Evolutionary conservation across 2,329 filamentous ascomycete species (phyloP).

Genomic region (Fusarium setosum): DNA sequence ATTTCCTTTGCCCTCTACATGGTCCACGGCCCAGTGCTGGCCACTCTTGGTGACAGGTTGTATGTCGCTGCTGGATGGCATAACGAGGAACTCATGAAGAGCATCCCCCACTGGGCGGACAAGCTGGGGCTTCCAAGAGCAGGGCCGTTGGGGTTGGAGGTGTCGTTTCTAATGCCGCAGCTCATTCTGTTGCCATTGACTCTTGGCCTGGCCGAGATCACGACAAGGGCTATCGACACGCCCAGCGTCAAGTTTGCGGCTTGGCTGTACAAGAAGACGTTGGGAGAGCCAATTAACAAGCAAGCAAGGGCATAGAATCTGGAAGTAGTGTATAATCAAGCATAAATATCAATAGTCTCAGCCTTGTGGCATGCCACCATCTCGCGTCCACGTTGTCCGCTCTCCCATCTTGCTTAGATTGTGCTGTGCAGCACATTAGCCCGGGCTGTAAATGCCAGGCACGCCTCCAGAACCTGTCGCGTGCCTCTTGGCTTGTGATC

Average conservation of each 20-base stretch:
- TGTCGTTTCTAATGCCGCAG: slow-evolving; percentile 69
- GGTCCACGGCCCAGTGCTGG: slow-evolving; percentile 71
- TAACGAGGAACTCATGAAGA: slow-evolving; percentile 58
- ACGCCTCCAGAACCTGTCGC: not conserved
- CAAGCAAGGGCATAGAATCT: slow-evolving; percentile 27
- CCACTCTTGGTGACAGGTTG: slow-evolving; percentile 69
- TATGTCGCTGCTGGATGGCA: slow-evolving; percentile 71
- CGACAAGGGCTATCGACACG: slow-evolving; percentile 67
- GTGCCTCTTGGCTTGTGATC: slow-evolving; percentile 4
- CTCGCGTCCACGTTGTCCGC: not conserved
- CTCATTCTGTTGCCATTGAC: slow-evolving; percentile 70
- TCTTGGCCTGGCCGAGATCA: slow-evolving; percentile 67
- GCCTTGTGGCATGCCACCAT: not conserved
- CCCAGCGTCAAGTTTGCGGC: slow-evolving; percentile 68
- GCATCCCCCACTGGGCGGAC: slow-evolving; percentile 68
- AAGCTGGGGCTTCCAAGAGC: slow-evolving; percentile 63
- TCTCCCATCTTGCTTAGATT: not conserved
- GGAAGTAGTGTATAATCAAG: slow-evolving; percentile 21
- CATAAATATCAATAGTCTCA: slow-evolving; percentile 26
- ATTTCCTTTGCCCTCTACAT: slow-evolving; percentile 73
- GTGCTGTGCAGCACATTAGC: not conserved
- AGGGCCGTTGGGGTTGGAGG: slow-evolving; percentile 70
- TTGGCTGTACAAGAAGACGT: slow-evolving; percentile 65
- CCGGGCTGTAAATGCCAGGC: not conserved
- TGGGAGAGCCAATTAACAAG: slow-evolving; percentile 37